phyloP scores from a whole-genome alignment of 2,329 filamentous ascomycete species.

The Neonectria coccinea region DNA sequence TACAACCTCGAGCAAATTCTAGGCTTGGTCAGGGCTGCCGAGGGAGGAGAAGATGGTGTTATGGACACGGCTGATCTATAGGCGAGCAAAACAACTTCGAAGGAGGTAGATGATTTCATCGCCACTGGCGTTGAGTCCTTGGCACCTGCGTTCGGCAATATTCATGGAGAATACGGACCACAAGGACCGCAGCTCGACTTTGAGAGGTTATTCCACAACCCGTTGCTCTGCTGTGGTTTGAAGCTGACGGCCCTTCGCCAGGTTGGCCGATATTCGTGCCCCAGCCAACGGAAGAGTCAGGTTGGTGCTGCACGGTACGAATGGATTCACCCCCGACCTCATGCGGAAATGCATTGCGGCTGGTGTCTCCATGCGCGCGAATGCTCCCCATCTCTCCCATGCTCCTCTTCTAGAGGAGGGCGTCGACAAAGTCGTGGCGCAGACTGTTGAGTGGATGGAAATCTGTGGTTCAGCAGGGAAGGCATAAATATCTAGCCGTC shows the following conservation, averaged over 20 bases:
- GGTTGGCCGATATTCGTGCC: too few relatives aligned
- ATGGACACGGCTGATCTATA: slow-evolving; percentile 65
- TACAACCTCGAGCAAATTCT: slow-evolving; percentile 78
- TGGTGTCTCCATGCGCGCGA: slow-evolving; percentile 55
- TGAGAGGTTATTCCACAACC: slow-evolving; percentile 53
- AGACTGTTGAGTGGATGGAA: slow-evolving; percentile 35
- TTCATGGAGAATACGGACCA: slow-evolving; percentile 79
- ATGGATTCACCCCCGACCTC: slow-evolving; percentile 62
- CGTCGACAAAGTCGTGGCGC: slow-evolving; percentile 50
- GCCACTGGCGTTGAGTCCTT: slow-evolving; percentile 79
- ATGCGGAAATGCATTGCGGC: slow-evolving; percentile 63
- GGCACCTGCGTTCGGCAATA: slow-evolving; percentile 81
- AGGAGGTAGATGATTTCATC: slow-evolving; percentile 78
- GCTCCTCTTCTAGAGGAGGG: not conserved
- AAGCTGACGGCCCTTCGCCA: too few relatives aligned
- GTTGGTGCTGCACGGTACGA: slow-evolving; percentile 66
- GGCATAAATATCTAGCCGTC: slow-evolving; percentile 1
- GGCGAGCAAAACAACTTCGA: slow-evolving; percentile 67
- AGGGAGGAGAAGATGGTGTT: slow-evolving; percentile 75
- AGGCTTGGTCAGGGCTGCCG: slow-evolving; percentile 73
- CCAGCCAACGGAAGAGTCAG: too few relatives aligned
- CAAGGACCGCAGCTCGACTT: slow-evolving; percentile 72
- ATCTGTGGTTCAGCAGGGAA: slow-evolving; percentile 19
- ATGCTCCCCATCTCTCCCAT: not conserved
- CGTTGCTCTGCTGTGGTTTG: too few relatives aligned